Base-by-base conservation (phyloP, 352 stramenopile genomes). In the Pythium vanterpoolii region DNA sequence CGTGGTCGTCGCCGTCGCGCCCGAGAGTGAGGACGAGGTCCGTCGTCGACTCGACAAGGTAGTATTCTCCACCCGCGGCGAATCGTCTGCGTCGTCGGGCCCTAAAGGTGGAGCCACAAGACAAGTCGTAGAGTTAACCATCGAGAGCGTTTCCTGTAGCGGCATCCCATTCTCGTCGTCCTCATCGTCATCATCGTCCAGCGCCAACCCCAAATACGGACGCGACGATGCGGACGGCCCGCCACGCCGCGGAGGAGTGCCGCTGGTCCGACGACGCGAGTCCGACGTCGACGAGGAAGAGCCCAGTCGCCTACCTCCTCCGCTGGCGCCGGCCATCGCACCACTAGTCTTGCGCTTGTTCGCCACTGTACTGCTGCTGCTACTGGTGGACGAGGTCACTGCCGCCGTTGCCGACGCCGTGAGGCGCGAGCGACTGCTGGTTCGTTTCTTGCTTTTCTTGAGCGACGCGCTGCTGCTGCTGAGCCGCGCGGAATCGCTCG, bases 111-210 rank as follows among this genome's bases (percentile, higher is more conserved):
- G 65, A 48, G 59, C 52, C 31, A 88, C 76, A 77, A 87, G 75
- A 77, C 57, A 75, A 28, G 76, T 83, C 45, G 69, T 86, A 59
- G 76, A 83, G 69, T 89, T 85, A 59, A 87, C 69, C 51, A 60
- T 51, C 59, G 38, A 57, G 31, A 43, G 23, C 27, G 23, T 16
- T 44, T 66, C 39, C 3, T 36, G 21, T 13, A 48, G 49, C 8
- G 46, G 24, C 14, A 60, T 40, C 34, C 31, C 61, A 7, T 40
- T 34, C 27, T 21, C 18, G 24, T 60, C 53, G 28, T 55, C 48
- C n/a, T n/a, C n/a, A n/a, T n/a, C n/a, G 36, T 55, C 54, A 24
- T 63, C 53, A 31, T 59, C 53, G 33, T 53, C 56, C 53, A 56
- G 39, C 26, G 61, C 27, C 42, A 68, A 33, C 27, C 61, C 61